Base-by-base conservation (phyloP, 1,139 yeast genomes). In the Kurtzmaniella natalensis region DNA sequence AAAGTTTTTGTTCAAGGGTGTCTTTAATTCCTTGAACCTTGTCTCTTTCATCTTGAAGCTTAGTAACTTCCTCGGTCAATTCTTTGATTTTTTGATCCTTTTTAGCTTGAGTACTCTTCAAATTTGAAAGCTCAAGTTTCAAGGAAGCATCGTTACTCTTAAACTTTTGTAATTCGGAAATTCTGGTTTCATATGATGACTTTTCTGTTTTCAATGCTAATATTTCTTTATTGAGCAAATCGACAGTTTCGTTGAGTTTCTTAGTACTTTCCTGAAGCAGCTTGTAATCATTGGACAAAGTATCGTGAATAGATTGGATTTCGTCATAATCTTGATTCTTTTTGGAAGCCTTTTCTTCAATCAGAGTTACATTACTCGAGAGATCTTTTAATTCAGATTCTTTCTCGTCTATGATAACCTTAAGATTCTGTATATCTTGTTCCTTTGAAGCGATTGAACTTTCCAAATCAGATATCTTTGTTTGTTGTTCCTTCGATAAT, bases 11-110 rank as follows among this genome's bases (percentile, higher is more conserved):
- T 67, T 30, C 75, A 54, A 25, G 70, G 72, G 19, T 65, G 59
- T 19, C 70, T 44, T 8, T 65, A 57, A 18, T 62, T 64, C 30
- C 59, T 62, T 34, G 76, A 47, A 23, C 51, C 57, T 16, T 60
- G 57, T 34, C 63, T 60, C 35, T 64, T 64, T 36, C 51, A 49
- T 25, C 63, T 64, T 15, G 76, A n/a, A 17, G 47, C 3, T 55
- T 61, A 11, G 57, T 57, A 10, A 74, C 45, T 25, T 48, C 44
- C 22, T 62, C 55, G 39, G 70, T 73, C 29, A 65, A 55, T 36
- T 73, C 72, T 3, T 51, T 59, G 17, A 76, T 65, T 11, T 68
- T 64, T 39, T 70, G 70, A 19, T 77, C 81, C 44, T 75, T 72
- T 41, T 70, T 74, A 1, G 48, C 46, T 7, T 72, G 49, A 5